phyloP scores from a whole-genome alignment of 1,284 basidiomycete genomes.

The Boletus calvinii region DNA sequence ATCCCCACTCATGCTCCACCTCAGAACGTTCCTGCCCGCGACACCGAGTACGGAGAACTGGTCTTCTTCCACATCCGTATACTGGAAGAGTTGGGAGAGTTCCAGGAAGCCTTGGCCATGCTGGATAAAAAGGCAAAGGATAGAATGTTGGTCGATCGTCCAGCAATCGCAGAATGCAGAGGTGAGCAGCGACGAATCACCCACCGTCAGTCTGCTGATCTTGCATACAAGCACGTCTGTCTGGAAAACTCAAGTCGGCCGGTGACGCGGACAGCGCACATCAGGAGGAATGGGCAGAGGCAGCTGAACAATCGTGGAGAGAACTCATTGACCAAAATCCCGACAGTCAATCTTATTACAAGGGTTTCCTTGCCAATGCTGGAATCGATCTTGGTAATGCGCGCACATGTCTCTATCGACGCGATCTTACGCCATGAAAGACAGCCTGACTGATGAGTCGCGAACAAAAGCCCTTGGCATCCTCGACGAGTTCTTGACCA shows the following conservation, averaged over 20 bases:
- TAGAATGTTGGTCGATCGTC: constrained; percentile 68
- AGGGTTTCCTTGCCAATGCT: constrained; percentile 66
- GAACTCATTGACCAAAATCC: constrained; percentile 83
- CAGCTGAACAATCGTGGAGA: constrained; percentile 61
- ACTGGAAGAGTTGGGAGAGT: constrained; percentile 74
- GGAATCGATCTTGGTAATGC: constrained; percentile 65
- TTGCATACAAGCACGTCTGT: constrained; percentile 58
- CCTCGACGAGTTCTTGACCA: constrained; percentile 59
- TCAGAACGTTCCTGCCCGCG: constrained; percentile 72
- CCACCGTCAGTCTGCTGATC: constrained; percentile 5
- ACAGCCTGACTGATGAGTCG: constrained; percentile 49
- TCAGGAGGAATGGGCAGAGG: constrained; percentile 19
- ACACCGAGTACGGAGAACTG: constrained; percentile 86
- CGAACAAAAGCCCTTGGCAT: constrained; percentile 55
- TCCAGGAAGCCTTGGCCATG: constrained; percentile 57
- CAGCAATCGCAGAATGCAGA: constrained; percentile 68
- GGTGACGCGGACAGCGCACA: constrained; percentile 61
- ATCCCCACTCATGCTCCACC: constrained; percentile 7
- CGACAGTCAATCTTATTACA: constrained; percentile 82
- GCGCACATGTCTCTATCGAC: neutral
- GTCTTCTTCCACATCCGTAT: constrained; percentile 81
- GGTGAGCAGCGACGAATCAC: constrained; percentile 43
- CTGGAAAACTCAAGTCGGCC: constrained; percentile 59
- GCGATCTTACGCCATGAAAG: constrained; percentile 18
- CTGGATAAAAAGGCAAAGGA: constrained; percentile 69